Evolutionary conservation across 1,139 yeast genomes (phyloP).

Genomic region (Suhomyces coccinellae): DNA sequence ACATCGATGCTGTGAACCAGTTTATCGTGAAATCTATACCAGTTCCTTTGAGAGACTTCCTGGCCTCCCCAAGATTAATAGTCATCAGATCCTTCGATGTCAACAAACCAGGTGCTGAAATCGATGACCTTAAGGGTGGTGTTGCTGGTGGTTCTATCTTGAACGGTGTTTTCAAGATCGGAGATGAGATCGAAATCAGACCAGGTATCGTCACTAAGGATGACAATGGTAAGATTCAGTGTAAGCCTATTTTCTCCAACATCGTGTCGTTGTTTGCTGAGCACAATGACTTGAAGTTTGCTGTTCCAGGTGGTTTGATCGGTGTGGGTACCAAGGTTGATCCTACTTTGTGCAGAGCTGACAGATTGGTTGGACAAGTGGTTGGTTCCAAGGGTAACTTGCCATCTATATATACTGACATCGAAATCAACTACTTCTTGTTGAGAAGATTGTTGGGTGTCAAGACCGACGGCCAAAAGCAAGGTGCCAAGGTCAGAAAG

Average conservation of each 20-base stretch:
- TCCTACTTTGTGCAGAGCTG: conserved; percentile 98
- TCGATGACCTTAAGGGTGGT: conserved; percentile 97
- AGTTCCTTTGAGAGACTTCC: conserved; percentile 92
- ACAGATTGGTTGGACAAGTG: conserved; percentile 98
- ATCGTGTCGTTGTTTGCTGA: conserved; percentile 95
- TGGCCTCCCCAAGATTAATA: conserved; percentile 90
- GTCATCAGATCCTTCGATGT: conserved; percentile 99
- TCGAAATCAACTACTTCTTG: conserved; percentile 95
- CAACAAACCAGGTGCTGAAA: conserved; percentile 97
- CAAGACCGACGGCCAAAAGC: conserved; percentile 96
- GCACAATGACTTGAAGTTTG: conserved; percentile 95
- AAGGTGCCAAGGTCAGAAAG: conserved; percentile 91
- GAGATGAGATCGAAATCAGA: conserved; percentile 97
- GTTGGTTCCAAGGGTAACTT: conserved; percentile 96
- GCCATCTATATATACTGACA: conserved; percentile 95
- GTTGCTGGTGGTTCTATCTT: conserved; percentile 99
- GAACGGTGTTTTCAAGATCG: conserved; percentile 94
- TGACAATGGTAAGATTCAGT: conserved; percentile 88
- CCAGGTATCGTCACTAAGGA: conserved; percentile 98
- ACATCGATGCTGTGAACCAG: conserved; percentile 97
- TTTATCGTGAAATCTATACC: conserved; percentile 95
- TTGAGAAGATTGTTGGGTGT: conserved; percentile 97
- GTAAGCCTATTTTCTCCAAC: conserved; percentile 93
- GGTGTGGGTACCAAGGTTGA: conserved; percentile 99
- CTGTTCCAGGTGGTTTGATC: conserved; percentile 99